Conservation (phyloP, 2,329 filamentous ascomycete species). For the Penicillium nordicum region DNA sequence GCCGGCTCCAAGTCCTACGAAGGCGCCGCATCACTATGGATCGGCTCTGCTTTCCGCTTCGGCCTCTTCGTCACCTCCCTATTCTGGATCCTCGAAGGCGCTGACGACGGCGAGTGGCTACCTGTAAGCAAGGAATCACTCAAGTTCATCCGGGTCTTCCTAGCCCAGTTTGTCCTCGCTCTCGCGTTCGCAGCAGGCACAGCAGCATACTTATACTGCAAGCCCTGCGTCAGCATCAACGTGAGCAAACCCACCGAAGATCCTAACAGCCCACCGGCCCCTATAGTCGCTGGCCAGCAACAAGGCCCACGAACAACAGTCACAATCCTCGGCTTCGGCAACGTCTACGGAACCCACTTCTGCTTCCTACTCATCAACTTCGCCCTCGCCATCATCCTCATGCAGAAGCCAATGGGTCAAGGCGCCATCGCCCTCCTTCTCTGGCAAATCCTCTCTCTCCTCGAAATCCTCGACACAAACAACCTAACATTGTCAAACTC, state of each 20-base stretch:
- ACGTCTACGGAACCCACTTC: constrained; percentile 88
- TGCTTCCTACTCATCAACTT: constrained; percentile 79
- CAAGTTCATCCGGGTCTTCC: constrained; percentile 69
- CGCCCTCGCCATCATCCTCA: constrained; percentile 69
- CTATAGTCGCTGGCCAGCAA: constrained; percentile 22
- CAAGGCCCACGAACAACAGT: constrained; percentile 49
- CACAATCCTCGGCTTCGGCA: constrained; percentile 84
- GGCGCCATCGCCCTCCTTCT: constrained; percentile 77
- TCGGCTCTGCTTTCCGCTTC: constrained; percentile 72
- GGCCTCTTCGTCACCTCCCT: constrained; percentile 71
- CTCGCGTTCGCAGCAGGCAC: constrained; percentile 80
- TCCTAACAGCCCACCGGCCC: constrained; percentile 41
- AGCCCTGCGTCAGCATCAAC: constrained; percentile 75
- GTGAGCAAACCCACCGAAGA: constrained; percentile 46
- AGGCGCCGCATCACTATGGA: constrained; percentile 79
- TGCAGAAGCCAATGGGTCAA: constrained; percentile 92
- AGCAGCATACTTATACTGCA: constrained; percentile 79
- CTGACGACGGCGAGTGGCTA: constrained; percentile 79
- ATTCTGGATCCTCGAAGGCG: constrained; percentile 88
- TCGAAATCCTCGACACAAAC: constrained; percentile 63
- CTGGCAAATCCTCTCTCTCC: constrained; percentile 80
- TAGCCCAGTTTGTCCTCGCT: constrained; percentile 77
- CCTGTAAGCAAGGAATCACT: constrained; percentile 59
- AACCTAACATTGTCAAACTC: constrained; percentile 56
- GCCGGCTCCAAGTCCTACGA: constrained; percentile 80